phyloP scores from a whole-genome alignment of 257 asterid species.

The Parsonsia alboflavescens region DNA sequence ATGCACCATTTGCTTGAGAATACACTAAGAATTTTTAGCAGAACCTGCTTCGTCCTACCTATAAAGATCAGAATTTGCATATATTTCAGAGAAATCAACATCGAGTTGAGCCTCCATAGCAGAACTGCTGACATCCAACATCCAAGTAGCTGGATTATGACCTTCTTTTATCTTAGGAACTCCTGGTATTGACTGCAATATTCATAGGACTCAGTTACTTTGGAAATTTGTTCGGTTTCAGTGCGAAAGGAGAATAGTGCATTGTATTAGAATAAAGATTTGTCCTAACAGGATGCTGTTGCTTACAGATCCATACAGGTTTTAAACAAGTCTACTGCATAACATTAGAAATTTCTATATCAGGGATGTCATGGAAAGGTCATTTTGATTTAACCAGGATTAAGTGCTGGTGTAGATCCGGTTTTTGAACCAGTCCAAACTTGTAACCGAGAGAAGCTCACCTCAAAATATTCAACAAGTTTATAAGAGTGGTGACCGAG shows the following conservation, averaged over 20 bases:
- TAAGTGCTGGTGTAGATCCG: not conserved
- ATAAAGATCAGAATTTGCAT: conserved; percentile 53
- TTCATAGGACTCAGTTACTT: not conserved
- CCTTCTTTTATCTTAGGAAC: conserved; percentile 66
- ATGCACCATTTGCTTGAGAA: not conserved
- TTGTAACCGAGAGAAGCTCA: conserved; percentile 5
- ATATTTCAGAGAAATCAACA: conserved; percentile 64
- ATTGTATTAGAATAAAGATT: not conserved
- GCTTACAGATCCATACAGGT: not conserved
- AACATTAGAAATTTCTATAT: not conserved
- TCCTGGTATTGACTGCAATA: conserved; percentile 52
- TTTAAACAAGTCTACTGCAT: not conserved
- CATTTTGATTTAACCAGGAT: not conserved
- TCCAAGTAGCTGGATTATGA: conserved; percentile 90
- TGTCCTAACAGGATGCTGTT: not conserved
- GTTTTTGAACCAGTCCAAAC: not conserved
- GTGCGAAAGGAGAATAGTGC: not conserved
- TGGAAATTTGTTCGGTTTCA: not conserved
- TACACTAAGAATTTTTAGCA: not conserved
- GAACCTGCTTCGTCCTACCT: conserved; percentile 28
- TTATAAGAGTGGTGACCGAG: conserved; percentile 62
- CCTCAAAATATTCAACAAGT: conserved; percentile 76
- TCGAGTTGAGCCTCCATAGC: conserved; percentile 57
- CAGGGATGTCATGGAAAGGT: not conserved
- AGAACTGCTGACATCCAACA: conserved; percentile 65